Percentiles rank a stretch among this genome's conserved stretches.
Evolutionary conservation across 805 yeast species (phyloP).

Genomic region (Jamesozyma lodderae): DNA sequence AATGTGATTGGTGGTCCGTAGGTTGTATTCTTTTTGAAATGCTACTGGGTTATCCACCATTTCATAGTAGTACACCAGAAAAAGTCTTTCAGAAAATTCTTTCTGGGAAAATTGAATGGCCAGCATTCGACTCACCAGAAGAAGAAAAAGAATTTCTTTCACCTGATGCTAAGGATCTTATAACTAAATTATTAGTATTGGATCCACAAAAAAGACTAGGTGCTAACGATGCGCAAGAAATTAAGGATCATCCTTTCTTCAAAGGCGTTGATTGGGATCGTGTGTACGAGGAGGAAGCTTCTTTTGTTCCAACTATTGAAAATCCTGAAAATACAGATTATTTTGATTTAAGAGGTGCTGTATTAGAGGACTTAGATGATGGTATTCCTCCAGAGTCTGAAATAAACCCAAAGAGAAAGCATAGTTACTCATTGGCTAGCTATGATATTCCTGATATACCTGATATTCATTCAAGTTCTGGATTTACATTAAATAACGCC

Average conservation of each 20-base stretch:
- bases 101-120: slow-evolving; percentile 75
- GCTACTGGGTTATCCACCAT: slow-evolving; percentile 89
- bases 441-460: slow-evolving; percentile 19
- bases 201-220: slow-evolving; percentile 70
- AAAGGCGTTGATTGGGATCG: slow-evolving; percentile 62
- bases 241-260: slow-evolving; percentile 72
- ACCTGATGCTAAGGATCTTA: slow-evolving; percentile 65
- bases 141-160: slow-evolving; percentile 48
- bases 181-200: slow-evolving; percentile 48
- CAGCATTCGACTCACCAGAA: slow-evolving; percentile 44
- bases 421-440: too few relatives aligned
- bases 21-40: slow-evolving; percentile 94
- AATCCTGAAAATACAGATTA: slow-evolving; percentile 86
- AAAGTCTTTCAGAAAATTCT: slow-evolving; percentile 76
- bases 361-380: slow-evolving; percentile 35
- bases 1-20: slow-evolving; percentile 83
- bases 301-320: slow-evolving; percentile 72
- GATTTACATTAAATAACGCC: neutral
- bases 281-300: slow-evolving; percentile 60
- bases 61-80: slow-evolving; percentile 73
- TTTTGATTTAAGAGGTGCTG: slow-evolving; percentile 87
- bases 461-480: slow-evolving; percentile 4
- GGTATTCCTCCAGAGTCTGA: slow-evolving; percentile 6
- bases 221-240: slow-evolving; percentile 66
- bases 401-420: neutral